Percentiles rank a stretch among this genome's conserved stretches.
phyloP scores from a whole-genome alignment of 176 grass and related monocot species.

The Hordeum marinum region DNA sequence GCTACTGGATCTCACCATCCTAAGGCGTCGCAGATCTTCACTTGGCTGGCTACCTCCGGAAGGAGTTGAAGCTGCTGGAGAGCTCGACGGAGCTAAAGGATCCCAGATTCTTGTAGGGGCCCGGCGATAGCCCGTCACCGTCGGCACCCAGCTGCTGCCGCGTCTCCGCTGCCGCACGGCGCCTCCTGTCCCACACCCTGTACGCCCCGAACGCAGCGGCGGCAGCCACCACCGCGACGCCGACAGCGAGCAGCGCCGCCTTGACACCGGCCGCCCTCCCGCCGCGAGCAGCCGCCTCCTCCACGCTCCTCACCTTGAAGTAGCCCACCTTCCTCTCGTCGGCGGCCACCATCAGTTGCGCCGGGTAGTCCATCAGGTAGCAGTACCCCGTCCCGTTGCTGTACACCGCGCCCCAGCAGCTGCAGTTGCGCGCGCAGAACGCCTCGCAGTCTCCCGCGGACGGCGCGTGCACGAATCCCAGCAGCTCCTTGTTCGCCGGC shows the following conservation, averaged over 20 bases:
- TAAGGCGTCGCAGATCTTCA: not conserved
- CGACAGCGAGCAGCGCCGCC: conserved; percentile 49
- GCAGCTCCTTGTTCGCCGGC: conserved; percentile 59
- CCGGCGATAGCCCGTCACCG: conserved; percentile 61
- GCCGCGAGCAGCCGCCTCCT: not conserved
- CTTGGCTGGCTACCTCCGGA: conserved; percentile 18
- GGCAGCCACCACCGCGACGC: conserved; percentile 22
- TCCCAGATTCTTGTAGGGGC: conserved; percentile 75
- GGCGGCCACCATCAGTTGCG: conserved; percentile 57
- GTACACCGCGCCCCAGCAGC: conserved; percentile 85
- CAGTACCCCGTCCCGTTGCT: conserved; percentile 64
- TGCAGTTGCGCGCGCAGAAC: conserved; percentile 77
- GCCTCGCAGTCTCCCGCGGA: conserved; percentile 65
- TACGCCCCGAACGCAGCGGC: conserved; percentile 48
- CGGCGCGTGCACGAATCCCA: conserved; percentile 31
- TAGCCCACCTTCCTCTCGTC: conserved; percentile 59
- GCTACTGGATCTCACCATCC: not conserved
- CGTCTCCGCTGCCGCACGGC: not conserved
- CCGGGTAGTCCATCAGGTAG: conserved; percentile 84
- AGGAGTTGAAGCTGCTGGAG: conserved; percentile 44
- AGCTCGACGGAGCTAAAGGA: conserved; percentile 87
- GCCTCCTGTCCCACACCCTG: conserved; percentile 45
- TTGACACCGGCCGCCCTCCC: not conserved
- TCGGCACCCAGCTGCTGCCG: conserved; percentile 14
- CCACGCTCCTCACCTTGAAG: conserved; percentile 58